Evolutionary conservation across 805 yeast genomes (phyloP).

Genomic region (Grigorovia humatica): DNA sequence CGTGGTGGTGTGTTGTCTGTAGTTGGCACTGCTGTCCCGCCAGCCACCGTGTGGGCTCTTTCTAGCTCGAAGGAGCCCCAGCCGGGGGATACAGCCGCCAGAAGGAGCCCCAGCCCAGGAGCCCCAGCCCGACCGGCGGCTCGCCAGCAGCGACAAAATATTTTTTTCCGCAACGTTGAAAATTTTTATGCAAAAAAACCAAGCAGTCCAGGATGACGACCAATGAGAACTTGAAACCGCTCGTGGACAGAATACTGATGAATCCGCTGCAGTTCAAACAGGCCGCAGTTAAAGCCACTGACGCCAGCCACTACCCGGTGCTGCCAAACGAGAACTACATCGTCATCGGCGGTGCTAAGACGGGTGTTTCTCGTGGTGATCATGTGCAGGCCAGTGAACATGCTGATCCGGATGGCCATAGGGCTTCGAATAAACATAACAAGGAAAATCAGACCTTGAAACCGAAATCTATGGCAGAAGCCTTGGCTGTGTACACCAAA

Average conservation of each 20-base stretch:
- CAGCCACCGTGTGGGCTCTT: too few species aligned
- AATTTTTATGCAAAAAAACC: not conserved
- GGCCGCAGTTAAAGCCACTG: constrained; percentile 2
- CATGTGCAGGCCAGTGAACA: not conserved
- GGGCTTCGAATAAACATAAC: constrained; percentile 33
- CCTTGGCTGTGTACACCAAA: constrained; percentile 30
- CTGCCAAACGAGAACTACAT: constrained; percentile 39
- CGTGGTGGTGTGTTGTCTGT: constrained; percentile 17
- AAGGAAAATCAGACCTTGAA: constrained; percentile 53
- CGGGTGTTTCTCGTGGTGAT: not conserved
- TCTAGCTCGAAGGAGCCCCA: too few species aligned
- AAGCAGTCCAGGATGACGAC: constrained; percentile 14
- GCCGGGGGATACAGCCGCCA: too few species aligned
- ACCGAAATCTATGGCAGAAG: constrained; percentile 41
- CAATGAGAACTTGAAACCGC: constrained; percentile 33
- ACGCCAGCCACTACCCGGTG: not conserved
- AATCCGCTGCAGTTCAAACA: constrained; percentile 51
- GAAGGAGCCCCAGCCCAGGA: not conserved
- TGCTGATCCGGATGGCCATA: not conserved
- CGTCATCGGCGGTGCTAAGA: constrained; percentile 21
- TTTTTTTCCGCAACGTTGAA: not conserved
- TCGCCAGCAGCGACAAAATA: not conserved
- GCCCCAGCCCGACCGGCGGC: not conserved
- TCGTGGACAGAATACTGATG: constrained; percentile 50
- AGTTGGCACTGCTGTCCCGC: not conserved